Conservation (phyloP, 306 rosid genomes). For the Sesbania bispinosa region DNA sequence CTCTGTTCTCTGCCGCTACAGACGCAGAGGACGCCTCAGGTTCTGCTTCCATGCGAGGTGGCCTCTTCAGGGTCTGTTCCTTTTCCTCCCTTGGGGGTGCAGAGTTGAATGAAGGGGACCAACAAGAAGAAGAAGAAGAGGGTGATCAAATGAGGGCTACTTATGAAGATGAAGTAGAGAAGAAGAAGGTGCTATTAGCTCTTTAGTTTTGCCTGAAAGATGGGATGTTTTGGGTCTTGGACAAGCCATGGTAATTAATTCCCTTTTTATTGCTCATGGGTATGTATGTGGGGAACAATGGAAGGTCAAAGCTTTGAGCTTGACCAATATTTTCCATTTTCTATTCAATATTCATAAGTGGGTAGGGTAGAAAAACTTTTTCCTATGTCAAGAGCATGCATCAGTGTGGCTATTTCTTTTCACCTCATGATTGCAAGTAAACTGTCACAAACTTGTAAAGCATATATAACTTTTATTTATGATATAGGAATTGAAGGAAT, state of each 20-base stretch:
- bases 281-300: background rate
- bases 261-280: background rate
- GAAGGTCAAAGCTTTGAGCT: background rate
- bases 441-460: background rate
- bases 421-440: background rate
- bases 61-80: slow-evolving; percentile 16
- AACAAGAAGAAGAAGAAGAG: slow-evolving; percentile 40
- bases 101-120: slow-evolving; percentile 31
- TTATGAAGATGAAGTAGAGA: slow-evolving; percentile 30
- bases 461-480: background rate
- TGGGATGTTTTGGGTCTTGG: slow-evolving; percentile 98
- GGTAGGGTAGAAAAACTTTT: background rate
- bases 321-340: background rate
- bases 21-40: background rate
- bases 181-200: slow-evolving; percentile 28
- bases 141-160: slow-evolving; percentile 14
- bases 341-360: background rate
- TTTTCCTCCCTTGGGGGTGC: background rate
- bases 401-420: background rate
- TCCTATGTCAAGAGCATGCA: background rate
- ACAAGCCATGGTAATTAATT: slow-evolving; percentile 82
- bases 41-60: slow-evolving; percentile 21
- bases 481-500: background rate
- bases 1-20: slow-evolving; percentile 28
- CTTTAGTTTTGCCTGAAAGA: slow-evolving; percentile 56